Conservation (phyloP, 116 monocot species). For the Phalaenopsis hybrid region DNA sequence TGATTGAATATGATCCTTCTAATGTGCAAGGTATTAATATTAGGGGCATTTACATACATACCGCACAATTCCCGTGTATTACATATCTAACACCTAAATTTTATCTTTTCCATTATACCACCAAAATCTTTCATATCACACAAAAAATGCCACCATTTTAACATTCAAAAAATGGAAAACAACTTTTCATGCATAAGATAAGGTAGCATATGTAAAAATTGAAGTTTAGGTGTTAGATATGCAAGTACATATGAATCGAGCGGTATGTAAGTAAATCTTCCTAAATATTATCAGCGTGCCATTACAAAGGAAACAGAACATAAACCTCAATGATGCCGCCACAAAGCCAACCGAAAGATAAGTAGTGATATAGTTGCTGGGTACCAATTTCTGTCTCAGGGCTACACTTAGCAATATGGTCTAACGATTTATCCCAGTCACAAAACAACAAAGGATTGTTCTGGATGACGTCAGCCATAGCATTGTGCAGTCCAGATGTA, state of each 20-base stretch:
- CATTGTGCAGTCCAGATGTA: slow-evolving; percentile 90
- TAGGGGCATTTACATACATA: neutral
- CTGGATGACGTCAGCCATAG: slow-evolving; percentile 55
- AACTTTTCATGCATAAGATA: too few relatives aligned
- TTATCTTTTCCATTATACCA: neutral
- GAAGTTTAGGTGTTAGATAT: too few relatives aligned
- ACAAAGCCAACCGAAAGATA: slow-evolving; percentile 98
- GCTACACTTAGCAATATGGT: slow-evolving; percentile 43
- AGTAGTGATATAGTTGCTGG: slow-evolving; percentile 74
- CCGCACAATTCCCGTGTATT: too few relatives aligned
- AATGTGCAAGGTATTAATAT: neutral
- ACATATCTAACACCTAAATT: too few relatives aligned
- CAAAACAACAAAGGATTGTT: slow-evolving; percentile 60
- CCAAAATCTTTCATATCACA: too few relatives aligned
- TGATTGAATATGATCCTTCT: neutral
- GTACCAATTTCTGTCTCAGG: slow-evolving; percentile 74
- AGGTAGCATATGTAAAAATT: too few relatives aligned
- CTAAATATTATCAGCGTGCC: neutral
- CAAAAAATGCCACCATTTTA: too few relatives aligned
- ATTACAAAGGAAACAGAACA: neutral
- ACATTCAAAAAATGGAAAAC: too few relatives aligned
- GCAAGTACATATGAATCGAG: too few relatives aligned
- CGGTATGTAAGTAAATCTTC: neutral
- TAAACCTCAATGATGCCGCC: slow-evolving; percentile 89
- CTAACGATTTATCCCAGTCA: slow-evolving; percentile 83